These are phyloP conservation scores for Penicillium rolfsii DNA, from an alignment of 2,329 filamentous ascomycete genomes.

Conservation along the genomic window DNA sequence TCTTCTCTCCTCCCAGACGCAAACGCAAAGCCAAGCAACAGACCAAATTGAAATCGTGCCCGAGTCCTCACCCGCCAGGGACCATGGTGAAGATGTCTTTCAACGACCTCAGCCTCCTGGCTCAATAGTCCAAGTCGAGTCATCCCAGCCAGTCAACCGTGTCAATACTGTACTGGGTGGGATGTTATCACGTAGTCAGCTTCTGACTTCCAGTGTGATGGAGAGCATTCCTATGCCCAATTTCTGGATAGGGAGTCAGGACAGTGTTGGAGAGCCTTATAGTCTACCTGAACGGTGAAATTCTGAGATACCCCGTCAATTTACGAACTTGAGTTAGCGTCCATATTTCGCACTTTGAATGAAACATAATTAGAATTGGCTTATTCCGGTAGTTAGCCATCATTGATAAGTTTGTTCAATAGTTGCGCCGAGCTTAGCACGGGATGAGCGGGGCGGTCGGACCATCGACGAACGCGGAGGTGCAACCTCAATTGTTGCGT, in stretches of 20 bases:
- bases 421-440: background rate
- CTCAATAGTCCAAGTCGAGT: constrained; percentile 46
- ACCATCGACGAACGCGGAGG: constrained; percentile 37
- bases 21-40: constrained; percentile 29
- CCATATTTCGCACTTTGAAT: background rate
- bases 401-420: background rate
- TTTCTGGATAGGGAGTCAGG: constrained; percentile 44
- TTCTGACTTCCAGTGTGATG: constrained; percentile 49
- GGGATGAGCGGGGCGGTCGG: constrained; percentile 36
- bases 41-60: constrained; percentile 42
- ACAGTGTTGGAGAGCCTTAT: constrained; percentile 45
- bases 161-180: constrained; percentile 22
- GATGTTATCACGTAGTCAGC: constrained; percentile 40
- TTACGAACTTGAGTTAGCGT: constrained; percentile 16
- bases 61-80: constrained; percentile 43
- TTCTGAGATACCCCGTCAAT: constrained; percentile 17
- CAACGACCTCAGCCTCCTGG: constrained; percentile 28
- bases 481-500: constrained; percentile 25
- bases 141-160: constrained; percentile 44
- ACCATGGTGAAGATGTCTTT: constrained; percentile 16
- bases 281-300: constrained; percentile 31
- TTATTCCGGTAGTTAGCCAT: background rate
- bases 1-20: constrained; percentile 26
- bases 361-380: background rate
- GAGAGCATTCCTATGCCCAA: constrained; percentile 48